Evolutionary conservation across 2,329 filamentous ascomycete genomes (phyloP).

Genomic region (Spiromastix sp.): DNA sequence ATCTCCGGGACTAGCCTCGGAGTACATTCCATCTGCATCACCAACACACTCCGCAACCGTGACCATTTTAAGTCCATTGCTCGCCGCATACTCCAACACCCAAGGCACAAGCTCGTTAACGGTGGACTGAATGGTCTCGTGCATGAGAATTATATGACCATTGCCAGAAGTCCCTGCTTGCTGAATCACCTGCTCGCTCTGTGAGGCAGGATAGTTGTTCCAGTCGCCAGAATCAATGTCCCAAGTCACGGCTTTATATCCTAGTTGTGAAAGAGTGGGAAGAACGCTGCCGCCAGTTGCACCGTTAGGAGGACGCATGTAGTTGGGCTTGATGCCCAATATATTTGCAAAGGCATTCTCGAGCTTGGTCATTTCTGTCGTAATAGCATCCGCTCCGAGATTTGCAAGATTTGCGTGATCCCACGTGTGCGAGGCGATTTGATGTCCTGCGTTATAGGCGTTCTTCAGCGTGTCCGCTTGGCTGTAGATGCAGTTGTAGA

Average conservation of each 20-base stretch:
- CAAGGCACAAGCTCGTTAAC: slow-evolving; percentile 2
- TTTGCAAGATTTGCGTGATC: slow-evolving; percentile 2
- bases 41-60: slow-evolving; percentile 7
- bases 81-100: slow-evolving; percentile 3
- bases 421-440: slow-evolving; percentile 35
- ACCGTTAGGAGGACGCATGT: slow-evolving; percentile 7
- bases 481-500: slow-evolving; percentile 23
- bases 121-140: slow-evolving; percentile 6
- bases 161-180: slow-evolving; percentile 1
- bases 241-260: slow-evolving; percentile 4
- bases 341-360: slow-evolving; percentile 5
- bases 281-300: slow-evolving; percentile 1
- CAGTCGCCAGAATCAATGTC: slow-evolving; percentile 4
- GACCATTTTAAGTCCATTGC: slow-evolving; percentile 3
- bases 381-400: not conserved
- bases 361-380: slow-evolving; percentile 1
- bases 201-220: not conserved
- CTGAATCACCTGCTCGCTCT: slow-evolving; percentile 3
- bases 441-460: slow-evolving; percentile 31
- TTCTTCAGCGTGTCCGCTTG: slow-evolving; percentile 20
- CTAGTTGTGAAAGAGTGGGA: not conserved
- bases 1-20: not conserved
- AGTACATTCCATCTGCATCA: slow-evolving; percentile 4
- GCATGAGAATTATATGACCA: slow-evolving; percentile 6
- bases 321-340: slow-evolving; percentile 6